phyloP scores from a whole-genome alignment of 805 yeast genomes.

The Candida yuanshanica region DNA sequence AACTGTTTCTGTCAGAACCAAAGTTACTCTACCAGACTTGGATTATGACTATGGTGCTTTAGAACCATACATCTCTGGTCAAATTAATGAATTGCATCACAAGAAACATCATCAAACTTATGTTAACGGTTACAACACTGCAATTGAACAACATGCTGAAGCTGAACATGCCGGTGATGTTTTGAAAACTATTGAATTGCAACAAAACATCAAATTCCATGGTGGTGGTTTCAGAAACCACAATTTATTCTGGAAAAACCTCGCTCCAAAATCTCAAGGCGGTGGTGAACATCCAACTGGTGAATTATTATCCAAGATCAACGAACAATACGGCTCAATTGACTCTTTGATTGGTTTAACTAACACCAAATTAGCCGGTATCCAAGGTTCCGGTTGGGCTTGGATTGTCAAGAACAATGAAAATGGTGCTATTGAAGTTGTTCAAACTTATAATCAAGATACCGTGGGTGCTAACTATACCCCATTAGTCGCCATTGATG shows the following conservation, averaged over 20 bases:
- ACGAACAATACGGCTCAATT: constrained; percentile 61
- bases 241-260: constrained; percentile 79
- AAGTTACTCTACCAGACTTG: constrained; percentile 69
- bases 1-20: constrained; percentile 3
- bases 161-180: constrained; percentile 56
- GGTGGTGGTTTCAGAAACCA: constrained; percentile 92
- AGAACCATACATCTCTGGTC: constrained; percentile 82
- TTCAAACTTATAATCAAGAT: constrained; percentile 83
- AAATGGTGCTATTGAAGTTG: constrained; percentile 70
- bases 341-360: constrained; percentile 61
- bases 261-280: constrained; percentile 67
- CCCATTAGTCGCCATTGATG: constrained; percentile 86
- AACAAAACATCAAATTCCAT: constrained; percentile 79
- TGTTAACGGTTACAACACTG: constrained; percentile 77
- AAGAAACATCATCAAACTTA: constrained; percentile 90
- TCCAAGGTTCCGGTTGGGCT: constrained; percentile 97
- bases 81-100: constrained; percentile 83
- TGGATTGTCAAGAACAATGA: constrained; percentile 78
- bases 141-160: constrained; percentile 65
- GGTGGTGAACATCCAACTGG: constrained; percentile 69
- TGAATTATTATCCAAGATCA: constrained; percentile 52
- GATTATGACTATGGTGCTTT: constrained; percentile 80
- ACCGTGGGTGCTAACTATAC: constrained; percentile 60
- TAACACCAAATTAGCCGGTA: constrained; percentile 71
- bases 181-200: constrained; percentile 55